Conservation (phyloP, 176 grass and related monocot species). For the Neostapfia colusana region DNA sequence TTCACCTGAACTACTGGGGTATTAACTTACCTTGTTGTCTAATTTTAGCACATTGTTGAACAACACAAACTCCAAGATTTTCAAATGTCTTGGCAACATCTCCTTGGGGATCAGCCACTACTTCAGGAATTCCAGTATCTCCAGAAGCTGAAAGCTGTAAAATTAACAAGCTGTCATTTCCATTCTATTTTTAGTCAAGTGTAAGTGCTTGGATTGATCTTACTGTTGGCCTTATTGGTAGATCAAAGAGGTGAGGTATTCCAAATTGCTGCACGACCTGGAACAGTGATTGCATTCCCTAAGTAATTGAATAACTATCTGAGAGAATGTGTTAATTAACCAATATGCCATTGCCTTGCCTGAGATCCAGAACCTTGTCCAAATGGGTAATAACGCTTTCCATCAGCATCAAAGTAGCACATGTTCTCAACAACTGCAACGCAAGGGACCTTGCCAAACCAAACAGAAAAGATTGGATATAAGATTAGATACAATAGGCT, state of each 20-base stretch:
- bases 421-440: constrained; percentile 98
- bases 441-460: constrained; percentile 73
- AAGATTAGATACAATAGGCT: not conserved
- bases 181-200: not conserved
- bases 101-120: constrained; percentile 85
- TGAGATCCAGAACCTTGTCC: constrained; percentile 90
- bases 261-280: constrained; percentile 99
- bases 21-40: constrained; percentile 81
- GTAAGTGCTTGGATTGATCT: constrained; percentile 34
- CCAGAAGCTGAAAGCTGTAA: constrained; percentile 91
- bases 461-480: constrained; percentile 22
- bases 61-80: constrained; percentile 95
- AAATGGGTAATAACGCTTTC: constrained; percentile 85
- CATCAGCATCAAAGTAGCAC: constrained; percentile 99
- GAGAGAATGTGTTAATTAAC: constrained; percentile 31
- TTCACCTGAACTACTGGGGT: not conserved
- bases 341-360: constrained; percentile 41
- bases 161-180: constrained; percentile 28
- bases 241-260: constrained; percentile 95
- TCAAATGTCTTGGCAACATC: constrained; percentile 91
- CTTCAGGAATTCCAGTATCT: constrained; percentile 88
- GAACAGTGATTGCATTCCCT: constrained; percentile 30
- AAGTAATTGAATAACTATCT: constrained; percentile 26
- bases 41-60: constrained; percentile 99
- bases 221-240: constrained; percentile 86